Evolutionary conservation across 768 basidiomycete genomes (phyloP), one percentile per base, ranked within the genome.

Genomic region (Boletales sp.): DNA sequence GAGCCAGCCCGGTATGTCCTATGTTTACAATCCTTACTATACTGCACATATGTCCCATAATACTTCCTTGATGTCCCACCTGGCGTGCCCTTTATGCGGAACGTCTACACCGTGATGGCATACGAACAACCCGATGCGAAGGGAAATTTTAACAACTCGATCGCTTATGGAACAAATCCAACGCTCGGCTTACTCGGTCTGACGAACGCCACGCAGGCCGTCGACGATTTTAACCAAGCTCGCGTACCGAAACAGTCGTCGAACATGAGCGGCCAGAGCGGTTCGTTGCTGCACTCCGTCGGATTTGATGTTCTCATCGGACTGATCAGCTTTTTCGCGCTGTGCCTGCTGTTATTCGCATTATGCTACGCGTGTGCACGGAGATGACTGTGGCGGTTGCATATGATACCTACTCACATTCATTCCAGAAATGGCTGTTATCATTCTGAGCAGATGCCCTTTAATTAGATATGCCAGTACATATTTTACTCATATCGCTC

Each of bases 41-140:
- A n/a, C n/a, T n/a, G n/a, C n/a, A n/a, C n/a, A n/a, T n/a, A n/a
- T n/a, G n/a, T n/a, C n/a, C n/a, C n/a, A n/a, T n/a, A n/a, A n/a
- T n/a, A n/a, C n/a, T n/a, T n/a, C n/a, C n/a, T n/a, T n/a, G n/a
- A n/a, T n/a, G n/a, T n/a, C n/a, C n/a, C n/a, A n/a, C n/a, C n/a
- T n/a, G 89, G 87, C 36, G 84, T 88, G 0, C 82, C 88, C 0
- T 91, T 91, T 62, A 69, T 91, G 58, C 76, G 86, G 11, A 90
- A 83, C 58, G 76, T 81, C 4, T 91, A 92, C 61, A 84, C 80
- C 12, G 87, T 92, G 54, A 78, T 90, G 77, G 83, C 83, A 1
- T 88, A 84, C 62, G 72, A 77, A 40, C 51, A 59, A 1, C 83
- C 83, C 3, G 59, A 69, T 40, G 37, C 64, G 0, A 58, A 73